Conservation (phyloP, 2,329 filamentous ascomycete genomes). For the Cladosporium sp. region DNA sequence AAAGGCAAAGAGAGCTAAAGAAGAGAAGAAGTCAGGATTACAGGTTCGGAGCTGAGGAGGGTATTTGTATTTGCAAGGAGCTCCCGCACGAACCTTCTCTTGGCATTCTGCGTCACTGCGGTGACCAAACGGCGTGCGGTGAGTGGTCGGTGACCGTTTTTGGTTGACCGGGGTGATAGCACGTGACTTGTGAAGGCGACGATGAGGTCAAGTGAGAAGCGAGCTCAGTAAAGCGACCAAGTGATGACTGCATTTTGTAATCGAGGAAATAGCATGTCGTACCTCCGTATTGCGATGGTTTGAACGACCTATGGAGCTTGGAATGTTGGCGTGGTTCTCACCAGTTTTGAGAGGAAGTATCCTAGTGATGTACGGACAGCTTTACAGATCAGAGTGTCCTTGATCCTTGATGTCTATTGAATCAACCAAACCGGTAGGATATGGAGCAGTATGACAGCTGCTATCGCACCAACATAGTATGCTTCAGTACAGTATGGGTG, state of each 20-base stretch:
- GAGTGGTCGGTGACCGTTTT: not conserved
- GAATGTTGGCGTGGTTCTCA: not conserved
- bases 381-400: not conserved
- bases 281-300: not conserved
- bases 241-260: not conserved
- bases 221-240: not conserved
- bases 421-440: not conserved
- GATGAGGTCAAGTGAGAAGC: not conserved
- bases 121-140: not conserved
- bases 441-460: not conserved
- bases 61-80: not conserved
- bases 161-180: not conserved
- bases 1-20: slow-evolving; percentile 10
- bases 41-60: too few species aligned
- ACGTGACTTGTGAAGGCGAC: not conserved
- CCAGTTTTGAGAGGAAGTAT: not conserved
- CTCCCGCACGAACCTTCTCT: not conserved
- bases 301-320: not conserved
- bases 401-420: not conserved
- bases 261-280: not conserved
- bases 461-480: not conserved
- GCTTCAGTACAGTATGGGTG: not conserved
- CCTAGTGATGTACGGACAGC: not conserved
- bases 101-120: not conserved
- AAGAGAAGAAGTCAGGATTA: not conserved